phyloP scores from a whole-genome alignment of 2,329 filamentous ascomycete genomes.

The Teratosphaeriaceae sp. region DNA sequence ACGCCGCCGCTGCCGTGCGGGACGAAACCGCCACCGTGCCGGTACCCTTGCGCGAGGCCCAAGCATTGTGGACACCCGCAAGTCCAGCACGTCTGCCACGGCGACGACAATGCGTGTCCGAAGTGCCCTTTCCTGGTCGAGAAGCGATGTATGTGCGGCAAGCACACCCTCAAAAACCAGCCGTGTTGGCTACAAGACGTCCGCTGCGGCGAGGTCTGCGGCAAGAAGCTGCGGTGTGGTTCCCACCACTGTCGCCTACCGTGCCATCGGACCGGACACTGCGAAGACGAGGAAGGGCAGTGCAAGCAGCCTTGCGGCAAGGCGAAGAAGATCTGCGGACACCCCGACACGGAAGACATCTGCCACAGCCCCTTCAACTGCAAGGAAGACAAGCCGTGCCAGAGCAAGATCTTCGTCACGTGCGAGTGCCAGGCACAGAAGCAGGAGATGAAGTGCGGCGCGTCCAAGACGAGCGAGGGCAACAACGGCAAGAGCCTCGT shows the following conservation, averaged over 20 bases:
- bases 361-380: constrained; percentile 86
- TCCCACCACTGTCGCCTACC: constrained; percentile 74
- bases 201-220: constrained; percentile 76
- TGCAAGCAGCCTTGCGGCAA: constrained; percentile 61
- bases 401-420: constrained; percentile 71
- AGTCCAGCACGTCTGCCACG: constrained; percentile 78
- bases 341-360: constrained; percentile 62
- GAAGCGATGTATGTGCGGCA: constrained; percentile 82
- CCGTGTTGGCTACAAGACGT: constrained; percentile 83
- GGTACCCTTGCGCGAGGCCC: constrained; percentile 66
- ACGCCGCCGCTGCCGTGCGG: constrained; percentile 88
- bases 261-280: constrained; percentile 78
- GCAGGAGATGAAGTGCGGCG: constrained; percentile 75
- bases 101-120: constrained; percentile 70
- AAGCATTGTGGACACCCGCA: constrained; percentile 79
- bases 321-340: constrained; percentile 57
- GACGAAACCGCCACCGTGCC: constrained; percentile 75
- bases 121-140: constrained; percentile 87
- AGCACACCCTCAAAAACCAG: constrained; percentile 78
- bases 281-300: constrained; percentile 61
- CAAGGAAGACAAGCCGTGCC: constrained; percentile 75
- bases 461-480: constrained; percentile 56
- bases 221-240: constrained; percentile 75
- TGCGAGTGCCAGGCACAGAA: constrained; percentile 84
- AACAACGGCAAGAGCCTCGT: constrained; percentile 60